A percentile compares a stretch with the other conserved stretches of the same genome.
These are phyloP conservation scores for Xylaria sp. DNA, from an alignment of 2,329 filamentous ascomycete genomes.

Conservation along the genomic window DNA sequence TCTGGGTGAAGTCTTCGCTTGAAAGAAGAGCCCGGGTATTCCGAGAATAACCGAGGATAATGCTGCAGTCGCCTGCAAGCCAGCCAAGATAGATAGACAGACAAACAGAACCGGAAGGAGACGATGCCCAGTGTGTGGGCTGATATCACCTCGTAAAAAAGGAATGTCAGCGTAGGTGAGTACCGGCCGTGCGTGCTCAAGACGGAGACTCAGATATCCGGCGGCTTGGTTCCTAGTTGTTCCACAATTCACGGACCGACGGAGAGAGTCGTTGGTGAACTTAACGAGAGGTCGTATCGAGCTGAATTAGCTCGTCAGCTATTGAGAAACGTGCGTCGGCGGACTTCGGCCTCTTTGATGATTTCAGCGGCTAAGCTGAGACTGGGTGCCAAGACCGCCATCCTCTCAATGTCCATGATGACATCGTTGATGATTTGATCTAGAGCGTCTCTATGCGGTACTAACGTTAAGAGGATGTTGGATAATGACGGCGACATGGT, in stretches of 20 bases:
- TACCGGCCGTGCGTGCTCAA: slow-evolving; percentile 20
- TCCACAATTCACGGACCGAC: slow-evolving; percentile 25
- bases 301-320: slow-evolving; percentile 53
- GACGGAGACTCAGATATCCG: slow-evolving; percentile 26
- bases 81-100: slow-evolving; percentile 27
- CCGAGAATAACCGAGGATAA: slow-evolving; percentile 42
- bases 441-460: slow-evolving; percentile 69
- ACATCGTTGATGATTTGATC: slow-evolving; percentile 83
- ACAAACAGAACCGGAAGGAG: not conserved
- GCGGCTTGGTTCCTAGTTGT: slow-evolving; percentile 24
- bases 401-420: slow-evolving; percentile 78
- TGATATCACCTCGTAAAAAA: slow-evolving; percentile 25
- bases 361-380: slow-evolving; percentile 81
- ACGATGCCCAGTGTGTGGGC: slow-evolving; percentile 27
- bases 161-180: slow-evolving; percentile 16
- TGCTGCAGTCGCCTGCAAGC: slow-evolving; percentile 38
- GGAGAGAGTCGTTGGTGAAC: slow-evolving; percentile 30
- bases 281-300: slow-evolving; percentile 33
- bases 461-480: slow-evolving; percentile 68
- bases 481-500: slow-evolving; percentile 81
- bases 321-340: slow-evolving; percentile 71
- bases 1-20: slow-evolving; percentile 46
- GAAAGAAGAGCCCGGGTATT: slow-evolving; percentile 39
- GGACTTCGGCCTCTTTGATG: slow-evolving; percentile 80
- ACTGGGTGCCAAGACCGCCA: slow-evolving; percentile 80